Evolutionary conservation across 1,284 basidiomycete genomes (phyloP).

Genomic region (Somion occarium): DNA sequence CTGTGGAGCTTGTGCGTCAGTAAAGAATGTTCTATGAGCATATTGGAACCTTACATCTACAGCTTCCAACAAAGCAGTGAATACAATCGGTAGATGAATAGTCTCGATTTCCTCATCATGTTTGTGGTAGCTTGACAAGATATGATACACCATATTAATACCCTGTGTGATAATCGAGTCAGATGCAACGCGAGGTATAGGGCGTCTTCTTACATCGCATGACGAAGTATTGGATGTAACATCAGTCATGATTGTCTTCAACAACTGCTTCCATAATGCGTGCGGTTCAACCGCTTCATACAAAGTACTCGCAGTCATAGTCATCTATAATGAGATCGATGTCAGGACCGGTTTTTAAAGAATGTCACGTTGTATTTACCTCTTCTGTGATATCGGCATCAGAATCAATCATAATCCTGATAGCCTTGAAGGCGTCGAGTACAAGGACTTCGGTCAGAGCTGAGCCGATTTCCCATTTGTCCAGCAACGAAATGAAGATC

Average conservation of each 20-base stretch:
- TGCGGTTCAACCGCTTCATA: conserved; percentile 93
- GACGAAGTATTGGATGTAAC: conserved; percentile 38
- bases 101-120: conserved; percentile 82
- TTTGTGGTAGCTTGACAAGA: conserved; percentile 62
- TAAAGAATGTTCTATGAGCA: neutral
- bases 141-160: conserved; percentile 60
- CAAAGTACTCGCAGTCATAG: conserved; percentile 83
- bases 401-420: conserved; percentile 53
- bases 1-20: conserved; percentile 26
- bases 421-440: conserved; percentile 74
- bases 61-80: conserved; percentile 60
- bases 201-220: conserved; percentile 45
- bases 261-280: conserved; percentile 80
- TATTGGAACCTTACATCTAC: conserved; percentile 47
- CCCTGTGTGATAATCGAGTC: conserved; percentile 35
- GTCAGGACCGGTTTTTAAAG: conserved; percentile 5
- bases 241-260: conserved; percentile 49
- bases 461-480: conserved; percentile 95
- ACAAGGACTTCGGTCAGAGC: conserved; percentile 76
- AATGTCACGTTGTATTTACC: conserved; percentile 40
- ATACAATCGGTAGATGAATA: conserved; percentile 77
- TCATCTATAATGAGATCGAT: conserved; percentile 46
- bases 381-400: conserved; percentile 56
- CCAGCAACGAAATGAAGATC: conserved; percentile 90
- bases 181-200: neutral